Evolutionary conservation across 805 yeast species (phyloP).

Genomic region (Schizosaccharomyces octosporus): DNA sequence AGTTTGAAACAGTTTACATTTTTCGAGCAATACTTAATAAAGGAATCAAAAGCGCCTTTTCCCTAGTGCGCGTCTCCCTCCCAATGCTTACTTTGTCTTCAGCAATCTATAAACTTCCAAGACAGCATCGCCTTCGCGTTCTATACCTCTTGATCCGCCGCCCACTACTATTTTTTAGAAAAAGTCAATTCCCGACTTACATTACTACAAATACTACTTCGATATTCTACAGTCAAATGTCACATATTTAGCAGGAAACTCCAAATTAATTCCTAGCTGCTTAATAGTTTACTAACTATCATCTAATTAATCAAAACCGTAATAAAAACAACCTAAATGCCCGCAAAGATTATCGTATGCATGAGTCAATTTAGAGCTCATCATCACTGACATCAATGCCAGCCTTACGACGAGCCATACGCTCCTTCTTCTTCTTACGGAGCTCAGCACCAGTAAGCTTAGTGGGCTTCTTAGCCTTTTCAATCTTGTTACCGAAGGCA

Average conservation of each 20-base stretch:
- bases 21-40: no score
- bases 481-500: slow-evolving; percentile 99
- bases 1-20: no score
- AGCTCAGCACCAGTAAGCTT: slow-evolving; percentile 96
- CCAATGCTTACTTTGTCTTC: no score
- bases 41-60: no score
- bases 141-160: no score
- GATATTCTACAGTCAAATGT: not conserved
- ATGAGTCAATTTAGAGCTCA: slow-evolving; percentile 25
- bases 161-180: no score
- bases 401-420: slow-evolving; percentile 99
- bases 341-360: not conserved
- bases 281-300: not conserved
- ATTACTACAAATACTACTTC: not conserved
- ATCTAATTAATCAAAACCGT: not conserved
- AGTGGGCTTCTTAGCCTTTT: slow-evolving; percentile 82
- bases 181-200: no score
- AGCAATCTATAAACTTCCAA: no score
- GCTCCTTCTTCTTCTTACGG: slow-evolving; percentile 99
- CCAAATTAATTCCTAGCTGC: no score
- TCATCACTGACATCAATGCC: slow-evolving; percentile 97
- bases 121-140: no score
- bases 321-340: not conserved
- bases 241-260: not conserved
- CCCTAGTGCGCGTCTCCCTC: no score